phyloP scores from a whole-genome alignment of 2,329 filamentous ascomycete genomes.

The Curvularia spicifera region DNA sequence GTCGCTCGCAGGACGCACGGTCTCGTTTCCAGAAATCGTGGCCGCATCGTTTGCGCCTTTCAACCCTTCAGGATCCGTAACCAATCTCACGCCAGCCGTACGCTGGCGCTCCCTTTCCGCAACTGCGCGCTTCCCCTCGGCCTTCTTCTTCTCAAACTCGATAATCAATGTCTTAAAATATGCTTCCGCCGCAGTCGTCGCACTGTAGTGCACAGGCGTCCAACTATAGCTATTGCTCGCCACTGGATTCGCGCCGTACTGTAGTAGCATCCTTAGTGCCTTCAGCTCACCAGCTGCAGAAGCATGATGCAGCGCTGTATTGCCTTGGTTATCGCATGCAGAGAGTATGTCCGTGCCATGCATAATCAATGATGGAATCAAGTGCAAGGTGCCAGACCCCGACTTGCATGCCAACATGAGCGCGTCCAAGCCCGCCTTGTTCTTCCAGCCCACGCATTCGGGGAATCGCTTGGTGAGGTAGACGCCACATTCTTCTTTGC shows the following conservation, averaged over 20 bases:
- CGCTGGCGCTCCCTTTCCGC: slow-evolving; percentile 42
- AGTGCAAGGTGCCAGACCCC: slow-evolving; percentile 52
- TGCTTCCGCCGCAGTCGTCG: slow-evolving; percentile 81
- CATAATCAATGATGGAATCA: slow-evolving; percentile 49
- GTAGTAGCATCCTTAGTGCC: slow-evolving; percentile 76
- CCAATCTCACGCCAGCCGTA: slow-evolving; percentile 31
- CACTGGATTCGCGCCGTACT: slow-evolving; percentile 77
- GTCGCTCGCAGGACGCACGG: slow-evolving; percentile 5
- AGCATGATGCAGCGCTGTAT: slow-evolving; percentile 86
- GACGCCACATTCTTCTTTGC: slow-evolving; percentile 76
- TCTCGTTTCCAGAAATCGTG: slow-evolving; percentile 5
- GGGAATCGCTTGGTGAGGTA: slow-evolving; percentile 71
- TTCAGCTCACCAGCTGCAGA: slow-evolving; percentile 81
- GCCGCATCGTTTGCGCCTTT: background rate
- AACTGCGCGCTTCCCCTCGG: slow-evolving; percentile 48
- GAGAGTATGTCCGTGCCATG: slow-evolving; percentile 38
- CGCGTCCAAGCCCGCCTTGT: slow-evolving; percentile 73
- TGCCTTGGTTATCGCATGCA: slow-evolving; percentile 71
- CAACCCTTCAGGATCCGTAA: slow-evolving; percentile 12
- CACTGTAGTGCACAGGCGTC: slow-evolving; percentile 83
- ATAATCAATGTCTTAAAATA: slow-evolving; percentile 79
- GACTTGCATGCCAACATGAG: slow-evolving; percentile 51
- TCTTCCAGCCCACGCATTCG: slow-evolving; percentile 67
- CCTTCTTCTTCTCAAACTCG: slow-evolving; percentile 70
- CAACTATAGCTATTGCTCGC: slow-evolving; percentile 77